Percentiles rank a stretch among this genome's conserved stretches.
These are phyloP conservation scores for Zymoseptoria passerinii DNA, from an alignment of 2,329 filamentous ascomycete genomes.

Conservation along the genomic window DNA sequence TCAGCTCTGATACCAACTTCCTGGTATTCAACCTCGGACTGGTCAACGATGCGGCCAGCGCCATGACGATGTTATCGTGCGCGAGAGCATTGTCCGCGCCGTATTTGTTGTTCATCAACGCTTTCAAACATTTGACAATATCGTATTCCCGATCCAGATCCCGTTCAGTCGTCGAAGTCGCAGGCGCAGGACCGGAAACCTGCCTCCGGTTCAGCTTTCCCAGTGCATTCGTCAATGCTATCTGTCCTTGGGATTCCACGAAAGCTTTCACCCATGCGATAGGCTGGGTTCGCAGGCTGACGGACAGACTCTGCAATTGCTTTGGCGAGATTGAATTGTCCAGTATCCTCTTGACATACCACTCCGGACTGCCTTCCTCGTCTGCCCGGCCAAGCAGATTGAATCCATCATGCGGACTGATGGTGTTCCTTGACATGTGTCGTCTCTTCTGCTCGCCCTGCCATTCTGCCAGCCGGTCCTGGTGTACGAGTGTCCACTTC, in stretches of 20 bases:
- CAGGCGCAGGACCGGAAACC: slow-evolving; percentile 60
- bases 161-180: slow-evolving; percentile 58
- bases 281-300: slow-evolving; percentile 90
- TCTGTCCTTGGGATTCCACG: slow-evolving; percentile 93
- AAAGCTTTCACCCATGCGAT: slow-evolving; percentile 96
- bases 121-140: slow-evolving; percentile 94
- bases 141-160: slow-evolving; percentile 90
- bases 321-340: slow-evolving; percentile 89
- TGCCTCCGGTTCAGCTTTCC: slow-evolving; percentile 88
- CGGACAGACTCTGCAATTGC: slow-evolving; percentile 83
- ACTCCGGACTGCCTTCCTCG: slow-evolving; percentile 93
- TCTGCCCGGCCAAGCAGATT: slow-evolving; percentile 66
- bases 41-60: slow-evolving; percentile 76
- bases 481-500: slow-evolving; percentile 95
- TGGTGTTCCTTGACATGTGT: slow-evolving; percentile 60
- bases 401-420: slow-evolving; percentile 53
- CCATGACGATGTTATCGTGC: slow-evolving; percentile 83
- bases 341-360: slow-evolving; percentile 96
- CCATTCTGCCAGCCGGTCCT: slow-evolving; percentile 86
- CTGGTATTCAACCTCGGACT: slow-evolving; percentile 84
- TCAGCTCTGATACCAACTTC: slow-evolving; percentile 89
- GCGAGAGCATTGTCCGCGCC: slow-evolving; percentile 89
- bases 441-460: slow-evolving; percentile 89
- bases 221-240: slow-evolving; percentile 88
- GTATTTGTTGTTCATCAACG: slow-evolving; percentile 98